A percentile compares a stretch with the other conserved stretches of the same genome.
Conservation (phyloP, 23 red algal genomes). For the Gracilaria gracilis region DNA sequence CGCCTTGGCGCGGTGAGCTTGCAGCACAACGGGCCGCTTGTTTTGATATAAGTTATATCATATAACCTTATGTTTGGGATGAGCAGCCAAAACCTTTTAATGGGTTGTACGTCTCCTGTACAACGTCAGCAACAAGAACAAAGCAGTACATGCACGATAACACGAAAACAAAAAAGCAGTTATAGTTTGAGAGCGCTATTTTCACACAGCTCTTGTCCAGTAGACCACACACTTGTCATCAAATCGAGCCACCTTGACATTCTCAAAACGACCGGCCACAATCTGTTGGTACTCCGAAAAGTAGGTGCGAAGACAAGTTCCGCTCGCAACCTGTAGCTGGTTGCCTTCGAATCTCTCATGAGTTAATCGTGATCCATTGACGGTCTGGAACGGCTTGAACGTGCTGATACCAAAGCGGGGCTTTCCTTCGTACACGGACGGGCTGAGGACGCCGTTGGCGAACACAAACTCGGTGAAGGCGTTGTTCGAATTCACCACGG, state of each 20-base stretch:
- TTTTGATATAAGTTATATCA: too few relatives aligned
- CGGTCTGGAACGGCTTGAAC: constrained; percentile 18
- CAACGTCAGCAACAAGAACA: neutral
- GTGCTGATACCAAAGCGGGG: constrained; percentile 1
- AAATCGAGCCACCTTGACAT: constrained; percentile 1
- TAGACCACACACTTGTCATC: constrained; percentile 27
- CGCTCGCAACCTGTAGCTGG: neutral
- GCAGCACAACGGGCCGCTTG: too few relatives aligned
- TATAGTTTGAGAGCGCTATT: neutral
- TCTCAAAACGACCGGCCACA: neutral
- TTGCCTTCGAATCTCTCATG: constrained; percentile 18
- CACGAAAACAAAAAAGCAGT: neutral
- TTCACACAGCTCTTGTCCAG: neutral
- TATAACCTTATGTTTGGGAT: too few relatives aligned
- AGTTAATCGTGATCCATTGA: neutral
- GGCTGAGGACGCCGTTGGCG: neutral
- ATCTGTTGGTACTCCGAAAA: constrained; percentile 20
- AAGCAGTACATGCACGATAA: neutral
- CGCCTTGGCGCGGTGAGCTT: neutral
- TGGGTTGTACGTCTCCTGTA: too few relatives aligned
- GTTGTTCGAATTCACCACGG: constrained; percentile 34
- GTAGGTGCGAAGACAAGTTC: constrained; percentile 20
- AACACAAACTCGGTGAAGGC: constrained; percentile 35
- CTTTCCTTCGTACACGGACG: constrained; percentile 21
- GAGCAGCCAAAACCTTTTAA: neutral